Conservation (phyloP, 2,329 filamentous ascomycete genomes). For the Lizonia empirigonia region DNA sequence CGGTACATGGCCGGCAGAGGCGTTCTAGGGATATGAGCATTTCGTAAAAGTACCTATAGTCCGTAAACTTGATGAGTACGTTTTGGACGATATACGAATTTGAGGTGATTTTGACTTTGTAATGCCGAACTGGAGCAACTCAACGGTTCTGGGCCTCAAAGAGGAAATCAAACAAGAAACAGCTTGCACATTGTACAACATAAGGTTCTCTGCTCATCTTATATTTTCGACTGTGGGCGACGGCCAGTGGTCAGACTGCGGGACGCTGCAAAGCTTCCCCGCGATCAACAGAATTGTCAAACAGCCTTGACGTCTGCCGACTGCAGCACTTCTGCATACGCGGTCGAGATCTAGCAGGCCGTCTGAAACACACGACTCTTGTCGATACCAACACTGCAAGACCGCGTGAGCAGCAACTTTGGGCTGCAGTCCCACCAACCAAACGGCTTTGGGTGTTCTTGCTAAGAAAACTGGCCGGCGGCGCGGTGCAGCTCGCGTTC, state of each 20-base stretch:
- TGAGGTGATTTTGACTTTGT: background rate
- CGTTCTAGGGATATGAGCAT: constrained; percentile 14
- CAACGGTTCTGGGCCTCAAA: constrained; percentile 6
- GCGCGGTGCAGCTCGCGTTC: constrained; percentile 35
- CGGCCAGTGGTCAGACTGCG: constrained; percentile 10
- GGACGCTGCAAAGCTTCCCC: constrained; percentile 12
- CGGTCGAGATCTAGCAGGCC: constrained; percentile 4
- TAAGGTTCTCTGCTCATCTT: background rate
- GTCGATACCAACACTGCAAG: constrained; percentile 14
- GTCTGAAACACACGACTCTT: constrained; percentile 34
- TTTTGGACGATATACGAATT: background rate
- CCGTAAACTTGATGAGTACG: background rate
- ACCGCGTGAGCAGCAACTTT: constrained; percentile 20
- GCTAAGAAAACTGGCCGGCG: constrained; percentile 16
- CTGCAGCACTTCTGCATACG: constrained; percentile 23
- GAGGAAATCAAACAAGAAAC: constrained; percentile 10
- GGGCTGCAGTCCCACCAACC: constrained; percentile 31
- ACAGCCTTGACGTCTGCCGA: constrained; percentile 12
- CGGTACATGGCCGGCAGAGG: constrained; percentile 6
- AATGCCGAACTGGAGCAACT: background rate
- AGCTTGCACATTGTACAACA: constrained; percentile 8
- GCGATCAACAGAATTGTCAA: constrained; percentile 18
- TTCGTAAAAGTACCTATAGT: background rate
- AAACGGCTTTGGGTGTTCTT: constrained; percentile 1
- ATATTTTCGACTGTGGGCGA: constrained; percentile 5